A percentile compares a stretch with the other conserved stretches of the same genome.
These are phyloP conservation scores for Candida gorgasii DNA, from an alignment of 805 yeast genomes.

Conservation along the genomic window DNA sequence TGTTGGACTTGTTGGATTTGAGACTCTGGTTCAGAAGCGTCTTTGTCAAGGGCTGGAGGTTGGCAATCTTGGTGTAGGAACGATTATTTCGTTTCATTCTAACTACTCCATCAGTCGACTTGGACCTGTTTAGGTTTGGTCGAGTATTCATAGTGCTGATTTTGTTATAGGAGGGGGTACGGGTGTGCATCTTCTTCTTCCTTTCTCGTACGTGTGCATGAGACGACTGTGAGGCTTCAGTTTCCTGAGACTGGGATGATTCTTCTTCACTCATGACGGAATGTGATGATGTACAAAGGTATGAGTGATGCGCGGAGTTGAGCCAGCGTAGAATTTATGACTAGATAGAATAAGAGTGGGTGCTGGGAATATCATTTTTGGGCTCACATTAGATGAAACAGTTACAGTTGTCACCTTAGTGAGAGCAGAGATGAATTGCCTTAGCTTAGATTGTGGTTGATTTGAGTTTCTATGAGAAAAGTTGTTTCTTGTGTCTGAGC, in stretches of 20 bases:
- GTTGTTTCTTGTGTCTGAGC: too few relatives aligned
- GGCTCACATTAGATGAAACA: too few relatives aligned
- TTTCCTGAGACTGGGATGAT: not conserved
- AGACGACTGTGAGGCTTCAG: not conserved
- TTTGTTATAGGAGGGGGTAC: slow-evolving; percentile 32
- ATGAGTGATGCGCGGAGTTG: not conserved
- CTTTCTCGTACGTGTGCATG: not conserved
- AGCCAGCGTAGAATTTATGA: too few relatives aligned
- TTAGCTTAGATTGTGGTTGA: too few relatives aligned
- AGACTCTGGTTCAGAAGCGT: slow-evolving; percentile 31
- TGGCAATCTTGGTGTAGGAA: slow-evolving; percentile 36
- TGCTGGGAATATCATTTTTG: too few relatives aligned
- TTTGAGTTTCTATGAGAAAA: too few relatives aligned
- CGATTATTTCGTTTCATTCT: slow-evolving; percentile 33
- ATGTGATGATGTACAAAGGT: too few relatives aligned
- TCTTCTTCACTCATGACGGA: slow-evolving; percentile 2
- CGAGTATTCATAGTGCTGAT: slow-evolving; percentile 15
- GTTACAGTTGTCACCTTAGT: too few relatives aligned
- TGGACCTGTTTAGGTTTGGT: slow-evolving; percentile 39
- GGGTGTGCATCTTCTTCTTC: slow-evolving; percentile 19
- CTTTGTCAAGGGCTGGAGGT: slow-evolving; percentile 38
- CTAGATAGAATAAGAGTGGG: too few relatives aligned
- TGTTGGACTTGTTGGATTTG: slow-evolving; percentile 32
- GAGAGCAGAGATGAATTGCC: too few relatives aligned
- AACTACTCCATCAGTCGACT: slow-evolving; percentile 41